phyloP scores from a whole-genome alignment of 257 asterid species.

The Penstemon newberryi region DNA sequence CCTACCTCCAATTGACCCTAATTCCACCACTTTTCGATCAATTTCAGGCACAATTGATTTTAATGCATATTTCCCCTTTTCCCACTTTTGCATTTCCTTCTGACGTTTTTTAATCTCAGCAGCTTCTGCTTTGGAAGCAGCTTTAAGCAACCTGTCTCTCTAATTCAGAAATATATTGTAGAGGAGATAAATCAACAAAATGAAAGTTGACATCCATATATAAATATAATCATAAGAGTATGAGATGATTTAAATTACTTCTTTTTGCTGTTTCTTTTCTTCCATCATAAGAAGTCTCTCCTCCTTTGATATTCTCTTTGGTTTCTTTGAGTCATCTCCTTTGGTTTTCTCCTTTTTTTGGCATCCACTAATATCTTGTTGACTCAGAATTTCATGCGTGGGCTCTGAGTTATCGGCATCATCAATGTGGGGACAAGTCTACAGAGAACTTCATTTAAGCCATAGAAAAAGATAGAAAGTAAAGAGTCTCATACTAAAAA shows the following conservation, averaged over 20 bases:
- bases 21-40: slow-evolving; percentile 72
- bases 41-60: slow-evolving; percentile 91
- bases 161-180: slow-evolving; percentile 36
- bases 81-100: slow-evolving; percentile 90
- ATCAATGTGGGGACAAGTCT: slow-evolving; percentile 44
- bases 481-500: neutral
- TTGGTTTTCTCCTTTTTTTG: slow-evolving; percentile 31
- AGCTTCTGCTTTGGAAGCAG: slow-evolving; percentile 79
- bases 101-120: slow-evolving; percentile 67
- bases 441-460: slow-evolving; percentile 35
- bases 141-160: slow-evolving; percentile 85
- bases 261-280: slow-evolving; percentile 75
- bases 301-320: slow-evolving; percentile 64
- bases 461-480: slow-evolving; percentile 19
- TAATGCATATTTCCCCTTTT: slow-evolving; percentile 77
- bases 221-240: neutral
- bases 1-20: slow-evolving; percentile 84
- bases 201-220: slow-evolving; percentile 1
- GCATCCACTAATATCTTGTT: slow-evolving; percentile 36
- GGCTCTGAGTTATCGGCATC: slow-evolving; percentile 36
- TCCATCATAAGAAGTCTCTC: slow-evolving; percentile 71
- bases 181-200: slow-evolving; percentile 24
- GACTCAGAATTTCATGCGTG: slow-evolving; percentile 29
- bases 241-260: slow-evolving; percentile 46
- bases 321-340: slow-evolving; percentile 40